Conservation (phyloP, 1,284 basidiomycete species). For the Moesziomyces aphidis region DNA sequence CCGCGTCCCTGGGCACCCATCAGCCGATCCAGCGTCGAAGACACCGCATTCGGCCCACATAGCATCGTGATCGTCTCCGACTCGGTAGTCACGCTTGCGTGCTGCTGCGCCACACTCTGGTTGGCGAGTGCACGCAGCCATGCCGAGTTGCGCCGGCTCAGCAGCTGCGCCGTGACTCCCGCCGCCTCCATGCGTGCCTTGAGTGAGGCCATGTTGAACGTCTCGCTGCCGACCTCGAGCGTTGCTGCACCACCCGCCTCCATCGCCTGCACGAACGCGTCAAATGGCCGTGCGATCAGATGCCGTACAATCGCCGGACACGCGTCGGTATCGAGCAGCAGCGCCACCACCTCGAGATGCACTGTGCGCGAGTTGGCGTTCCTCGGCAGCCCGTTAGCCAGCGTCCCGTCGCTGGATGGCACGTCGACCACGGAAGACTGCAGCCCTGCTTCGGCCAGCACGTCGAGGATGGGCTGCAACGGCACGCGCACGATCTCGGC, state of each 20-base stretch:
- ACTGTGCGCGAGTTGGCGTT: constrained; percentile 29
- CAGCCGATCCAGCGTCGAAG: not conserved
- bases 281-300: constrained; percentile 15
- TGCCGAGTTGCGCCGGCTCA: constrained; percentile 3
- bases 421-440: constrained; percentile 23
- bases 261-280: constrained; percentile 12
- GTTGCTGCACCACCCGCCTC: not conserved
- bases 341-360: constrained; percentile 28
- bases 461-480: constrained; percentile 18
- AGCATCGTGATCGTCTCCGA: constrained; percentile 6
- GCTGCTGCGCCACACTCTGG: not conserved
- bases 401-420: constrained; percentile 20
- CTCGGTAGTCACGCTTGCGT: not conserved
- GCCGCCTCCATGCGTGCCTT: constrained; percentile 28
- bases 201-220: constrained; percentile 21
- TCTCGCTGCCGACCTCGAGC: constrained; percentile 23
- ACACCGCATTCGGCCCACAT: not conserved
- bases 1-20: not conserved
- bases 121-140: constrained; percentile 12
- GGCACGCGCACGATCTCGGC: constrained; percentile 31
- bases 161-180: constrained; percentile 13
- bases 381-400: constrained; percentile 31
- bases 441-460: constrained; percentile 16
- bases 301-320: constrained; percentile 30
- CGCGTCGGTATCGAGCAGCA: constrained; percentile 35